phyloP scores from a whole-genome alignment of 179 eudicot genomes.

The Dionaea muscipula region DNA sequence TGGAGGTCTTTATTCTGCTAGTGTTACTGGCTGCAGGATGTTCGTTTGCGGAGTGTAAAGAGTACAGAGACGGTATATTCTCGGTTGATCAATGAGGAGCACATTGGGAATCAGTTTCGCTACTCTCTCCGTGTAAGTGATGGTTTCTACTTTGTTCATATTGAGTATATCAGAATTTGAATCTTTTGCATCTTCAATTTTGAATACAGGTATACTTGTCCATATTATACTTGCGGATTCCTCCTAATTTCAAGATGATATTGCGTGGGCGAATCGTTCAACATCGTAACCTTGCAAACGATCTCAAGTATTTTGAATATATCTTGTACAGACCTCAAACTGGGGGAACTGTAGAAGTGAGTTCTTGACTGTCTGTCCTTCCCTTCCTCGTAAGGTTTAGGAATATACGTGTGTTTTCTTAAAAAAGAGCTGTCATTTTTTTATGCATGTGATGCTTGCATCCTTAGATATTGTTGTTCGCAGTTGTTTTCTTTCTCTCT shows the following conservation, averaged over 20 bases:
- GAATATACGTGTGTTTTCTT: too few species aligned
- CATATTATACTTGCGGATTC: constrained; percentile 57
- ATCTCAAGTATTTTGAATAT: constrained; percentile 59
- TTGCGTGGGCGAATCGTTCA: constrained; percentile 58
- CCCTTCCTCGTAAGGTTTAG: too few species aligned
- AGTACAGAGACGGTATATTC: constrained; percentile 9
- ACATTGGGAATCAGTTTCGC: constrained; percentile 52
- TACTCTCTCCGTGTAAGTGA: constrained; percentile 75
- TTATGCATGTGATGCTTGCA: too few species aligned
- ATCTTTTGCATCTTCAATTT: constrained; percentile 4
- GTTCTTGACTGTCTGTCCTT: neutral
- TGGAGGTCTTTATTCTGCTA: neutral
- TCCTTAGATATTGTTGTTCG: too few species aligned
- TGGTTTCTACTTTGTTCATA: neutral
- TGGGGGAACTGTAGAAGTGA: constrained; percentile 45
- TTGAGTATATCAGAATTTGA: constrained; percentile 1
- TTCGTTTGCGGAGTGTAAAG: constrained; percentile 25
- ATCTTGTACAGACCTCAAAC: constrained; percentile 72
- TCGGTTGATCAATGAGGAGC: constrained; percentile 30
- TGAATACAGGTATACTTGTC: constrained; percentile 55
- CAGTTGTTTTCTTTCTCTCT: neutral
- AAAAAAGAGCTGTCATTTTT: too few species aligned
- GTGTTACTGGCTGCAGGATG: constrained; percentile 37
- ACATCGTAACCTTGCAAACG: constrained; percentile 57
- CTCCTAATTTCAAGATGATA: constrained; percentile 43